These are phyloP conservation scores for Coniella vitis DNA, from an alignment of 2,329 filamentous ascomycete species.

Conservation along the genomic window DNA sequence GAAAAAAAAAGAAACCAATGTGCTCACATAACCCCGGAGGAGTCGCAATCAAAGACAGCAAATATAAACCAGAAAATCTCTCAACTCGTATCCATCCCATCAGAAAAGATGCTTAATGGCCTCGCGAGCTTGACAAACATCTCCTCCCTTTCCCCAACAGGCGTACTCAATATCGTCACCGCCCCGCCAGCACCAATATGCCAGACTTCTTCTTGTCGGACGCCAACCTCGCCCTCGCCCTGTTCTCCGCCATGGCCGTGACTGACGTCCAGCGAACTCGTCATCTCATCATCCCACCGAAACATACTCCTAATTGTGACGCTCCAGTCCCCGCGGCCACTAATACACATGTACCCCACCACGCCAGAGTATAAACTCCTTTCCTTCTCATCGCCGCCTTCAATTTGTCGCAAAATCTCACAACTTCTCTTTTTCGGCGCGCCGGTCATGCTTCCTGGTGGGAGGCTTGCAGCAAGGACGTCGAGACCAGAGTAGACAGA, in stretches of 20 bases:
- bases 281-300: constrained; percentile 56
- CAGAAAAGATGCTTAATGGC: constrained; percentile 45
- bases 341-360: constrained; percentile 81
- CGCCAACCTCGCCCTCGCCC: too few relatives aligned
- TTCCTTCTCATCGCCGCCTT: constrained; percentile 50
- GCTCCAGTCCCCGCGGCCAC: constrained; percentile 81
- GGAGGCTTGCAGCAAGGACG: constrained; percentile 69
- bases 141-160: constrained; percentile 79
- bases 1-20: too few relatives aligned
- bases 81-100: constrained; percentile 18
- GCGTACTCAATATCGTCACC: constrained; percentile 75
- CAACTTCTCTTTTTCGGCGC: constrained; percentile 92
- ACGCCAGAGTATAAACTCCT: constrained; percentile 82
- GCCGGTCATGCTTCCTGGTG: constrained; percentile 93
- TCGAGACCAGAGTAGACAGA: constrained; percentile 58
- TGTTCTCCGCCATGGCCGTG: too few relatives aligned
- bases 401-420: constrained; percentile 67
- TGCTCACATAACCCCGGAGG: too few relatives aligned
- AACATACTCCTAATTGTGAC: constrained; percentile 85
- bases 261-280: too few relatives aligned
- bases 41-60: too few relatives aligned
- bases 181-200: constrained; percentile 84
- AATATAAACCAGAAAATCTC: background rate
- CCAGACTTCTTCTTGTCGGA: constrained; percentile 64
- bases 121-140: constrained; percentile 72